Conservation (phyloP, 2,329 filamentous ascomycete genomes). For the Scedosporium minutisporum region DNA sequence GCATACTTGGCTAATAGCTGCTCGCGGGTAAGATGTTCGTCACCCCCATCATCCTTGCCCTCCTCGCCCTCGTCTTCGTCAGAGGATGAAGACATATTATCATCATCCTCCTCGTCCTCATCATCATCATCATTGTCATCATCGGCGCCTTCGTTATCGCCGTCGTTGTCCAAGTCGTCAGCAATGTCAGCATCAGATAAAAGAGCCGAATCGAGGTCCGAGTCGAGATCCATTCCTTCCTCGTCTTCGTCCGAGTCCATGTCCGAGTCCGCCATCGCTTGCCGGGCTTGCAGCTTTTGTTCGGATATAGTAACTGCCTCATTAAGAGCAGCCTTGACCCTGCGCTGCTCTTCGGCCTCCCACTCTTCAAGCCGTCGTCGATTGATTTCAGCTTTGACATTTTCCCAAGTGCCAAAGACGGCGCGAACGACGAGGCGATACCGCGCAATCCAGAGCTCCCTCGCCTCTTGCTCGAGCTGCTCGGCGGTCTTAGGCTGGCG, state of each 20-base stretch:
- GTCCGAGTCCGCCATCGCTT: constrained; percentile 44
- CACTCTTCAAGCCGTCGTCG: constrained; percentile 48
- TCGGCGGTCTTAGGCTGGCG: constrained; percentile 68
- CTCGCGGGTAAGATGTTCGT: constrained; percentile 59
- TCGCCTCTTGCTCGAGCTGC: constrained; percentile 71
- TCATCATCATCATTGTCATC: constrained; percentile 23
- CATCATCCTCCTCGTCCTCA: constrained; percentile 28
- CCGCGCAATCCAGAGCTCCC: constrained; percentile 52
- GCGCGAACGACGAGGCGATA: constrained; percentile 63
- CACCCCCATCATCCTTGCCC: constrained; percentile 44
- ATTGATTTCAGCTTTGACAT: constrained; percentile 53
- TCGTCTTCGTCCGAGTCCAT: constrained; percentile 33
- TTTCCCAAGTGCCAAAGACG: constrained; percentile 52
- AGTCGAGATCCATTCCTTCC: constrained; percentile 26
- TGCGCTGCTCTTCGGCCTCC: constrained; percentile 55
- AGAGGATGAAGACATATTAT: constrained; percentile 49
- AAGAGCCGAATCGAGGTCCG: constrained; percentile 22
- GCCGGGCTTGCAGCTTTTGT: constrained; percentile 55
- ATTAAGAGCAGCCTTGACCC: constrained; percentile 59
- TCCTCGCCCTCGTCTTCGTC: constrained; percentile 54
- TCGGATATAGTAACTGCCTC: constrained; percentile 65
- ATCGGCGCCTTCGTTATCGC: constrained; percentile 16
- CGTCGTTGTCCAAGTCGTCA: background rate
- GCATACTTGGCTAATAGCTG: constrained; percentile 61
- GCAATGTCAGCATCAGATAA: constrained; percentile 18